Evolutionary conservation across 2,329 filamentous ascomycete genomes (phyloP), one percentile per base, ranked within the genome.

Genomic region (Botrytis sinoallii): DNA sequence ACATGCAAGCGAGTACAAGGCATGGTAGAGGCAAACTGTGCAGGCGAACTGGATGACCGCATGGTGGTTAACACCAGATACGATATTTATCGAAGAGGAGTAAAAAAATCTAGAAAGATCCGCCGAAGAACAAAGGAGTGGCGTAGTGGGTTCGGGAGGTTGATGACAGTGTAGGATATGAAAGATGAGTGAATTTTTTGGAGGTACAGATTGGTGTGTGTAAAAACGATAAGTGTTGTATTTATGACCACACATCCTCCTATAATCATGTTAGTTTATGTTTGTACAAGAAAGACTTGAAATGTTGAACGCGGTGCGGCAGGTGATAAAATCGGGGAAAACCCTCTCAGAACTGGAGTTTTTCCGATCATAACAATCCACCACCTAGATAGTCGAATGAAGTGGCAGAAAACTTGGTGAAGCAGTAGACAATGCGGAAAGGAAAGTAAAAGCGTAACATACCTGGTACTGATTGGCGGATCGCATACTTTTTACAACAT

Each of bases 401-500:
- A 32, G 29, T 59, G 71, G 38, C 16, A 4, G 25, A 22, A 25
- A 55, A 55, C 44, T 42, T 35, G 7, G 25, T 35, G 7, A 20
- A 48, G 63, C 20, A 40, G 42, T 32, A 61, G 61, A 40, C 3
- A 57, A 61, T 61, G 57, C 6, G 25, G 55, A 44, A 44, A 67
- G 63, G 25, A 44, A 61, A 38, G 22, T 46, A 61, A 67, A 25
- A 22, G 2, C 10, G 46, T 29, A 63, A 69, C 81, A 73, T 88
- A 91, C 96, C 88, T 99, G 97, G 86, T 99, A 99, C 83, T 96
- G 93, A 84, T 97, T 98, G 77, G 92, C 91, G 78, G 93, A 91
- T 81, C 96, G 91, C 95, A 99, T 98, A 79, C 91, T 91, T 89
- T 98, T 99, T 75, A 99, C 94, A 80, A 98, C 91, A 81, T 98